Percentiles rank a stretch among this genome's conserved stretches.
phyloP scores from a whole-genome alignment of 1,139 yeast genomes.

The Candida buenavistaensis region DNA sequence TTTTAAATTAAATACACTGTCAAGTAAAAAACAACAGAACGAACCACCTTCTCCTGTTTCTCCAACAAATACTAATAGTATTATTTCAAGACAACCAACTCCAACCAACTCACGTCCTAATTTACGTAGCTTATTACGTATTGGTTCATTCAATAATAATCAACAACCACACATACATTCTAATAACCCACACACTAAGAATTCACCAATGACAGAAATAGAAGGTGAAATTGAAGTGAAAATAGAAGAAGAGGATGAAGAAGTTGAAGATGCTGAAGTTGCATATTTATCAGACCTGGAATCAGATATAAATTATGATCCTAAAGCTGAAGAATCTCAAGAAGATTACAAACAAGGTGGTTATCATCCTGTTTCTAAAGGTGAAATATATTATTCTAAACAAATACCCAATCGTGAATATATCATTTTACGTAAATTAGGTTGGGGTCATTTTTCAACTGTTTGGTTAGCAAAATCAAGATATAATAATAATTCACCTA shows the following conservation, averaged over 20 bases:
- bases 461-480: conserved; percentile 73
- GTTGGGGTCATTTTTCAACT: conserved; percentile 92
- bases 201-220: background rate
- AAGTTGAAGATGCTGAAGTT: conserved; percentile 8
- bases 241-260: conserved; percentile 4
- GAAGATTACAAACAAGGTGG: conserved; percentile 43
- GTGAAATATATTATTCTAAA: conserved; percentile 36
- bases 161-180: conserved; percentile 12
- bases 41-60: background rate
- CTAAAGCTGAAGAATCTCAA: conserved; percentile 39
- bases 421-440: conserved; percentile 44
- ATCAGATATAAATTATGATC: conserved; percentile 30
- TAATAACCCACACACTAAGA: conserved; percentile 13
- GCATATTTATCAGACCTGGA: conserved; percentile 19
- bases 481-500: conserved; percentile 20
- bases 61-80: conserved; percentile 1
- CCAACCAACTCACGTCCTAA: conserved; percentile 8
- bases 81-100: conserved; percentile 3
- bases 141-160: conserved; percentile 15
- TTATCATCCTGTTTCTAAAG: conserved; percentile 42
- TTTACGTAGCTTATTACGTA: conserved; percentile 14
- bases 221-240: background rate
- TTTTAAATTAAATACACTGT: conserved; percentile 1
- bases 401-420: conserved; percentile 25
- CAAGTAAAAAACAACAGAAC: conserved; percentile 1